Base-by-base conservation (phyloP, 305 asterid species). In the Fraxinus xanthoxyloides region DNA sequence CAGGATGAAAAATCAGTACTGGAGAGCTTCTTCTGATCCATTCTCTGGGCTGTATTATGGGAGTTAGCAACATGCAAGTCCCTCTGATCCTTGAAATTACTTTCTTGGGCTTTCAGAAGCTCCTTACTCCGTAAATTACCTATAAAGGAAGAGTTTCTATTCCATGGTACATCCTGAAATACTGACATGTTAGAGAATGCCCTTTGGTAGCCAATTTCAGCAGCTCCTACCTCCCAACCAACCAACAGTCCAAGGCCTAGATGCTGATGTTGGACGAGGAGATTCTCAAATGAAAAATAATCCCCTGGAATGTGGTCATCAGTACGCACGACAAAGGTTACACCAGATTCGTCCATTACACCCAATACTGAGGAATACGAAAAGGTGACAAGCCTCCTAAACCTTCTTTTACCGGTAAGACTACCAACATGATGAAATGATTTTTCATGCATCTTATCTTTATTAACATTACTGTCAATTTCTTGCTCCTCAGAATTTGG, bases 121-220 rank as follows among this genome's bases (percentile, higher is more conserved):
- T 80, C 85, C 77, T 81, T 83, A 79, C 83, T 67, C 21, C 35
- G 85, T 77, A 77, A 65, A 79, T 80, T 76, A 89, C 67, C 89
- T 0, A 46, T 13, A 65, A 75, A 70, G 82, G 69, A 81, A 82
- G 88, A 88, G n/a, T 35, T 72, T 84, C 76, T 87, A 83, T 81
- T 80, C 31, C 24, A 79, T n/a, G 46, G 77, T 32, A 32, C 73
- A 78, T 84, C 87, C 75, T 77, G 83, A 82, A 83, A 84, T 8
- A 43, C 81, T 54, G 91, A 85, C 78, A 82, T 75, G 75, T 85
- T 86, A 70, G 48, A 74, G 77, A 85, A 83, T 82, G 83, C 87
- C 88, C 93, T 90, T 85, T 85, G 98, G 85, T 90, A 89, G 89
- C 94, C 97, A 89, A 96, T 90, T 78, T 92, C 98, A 85, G 93